These are phyloP conservation scores for Pseudoneurospora amorphoporcata DNA, from an alignment of 495 filamentous ascomycete genomes.

Conservation along the genomic window DNA sequence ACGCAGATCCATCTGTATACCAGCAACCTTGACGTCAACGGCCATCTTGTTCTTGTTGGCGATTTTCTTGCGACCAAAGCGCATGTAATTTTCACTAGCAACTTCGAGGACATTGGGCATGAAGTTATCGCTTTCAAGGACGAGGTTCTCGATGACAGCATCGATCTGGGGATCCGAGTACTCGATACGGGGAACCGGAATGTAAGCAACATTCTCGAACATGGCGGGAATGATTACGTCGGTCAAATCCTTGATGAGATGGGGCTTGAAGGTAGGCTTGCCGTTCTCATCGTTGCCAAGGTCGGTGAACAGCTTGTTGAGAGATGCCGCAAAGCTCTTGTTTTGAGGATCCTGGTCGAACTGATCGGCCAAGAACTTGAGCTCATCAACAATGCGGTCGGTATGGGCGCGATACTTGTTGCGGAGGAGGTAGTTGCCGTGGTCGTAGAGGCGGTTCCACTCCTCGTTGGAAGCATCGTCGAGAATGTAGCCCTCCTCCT, in stretches of 20 bases:
- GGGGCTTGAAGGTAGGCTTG: conserved; percentile 81
- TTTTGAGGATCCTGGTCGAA: conserved; percentile 84
- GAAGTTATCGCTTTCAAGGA: conserved; percentile 93
- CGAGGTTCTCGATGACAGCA: conserved; percentile 84
- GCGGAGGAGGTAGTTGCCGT: conserved; percentile 79
- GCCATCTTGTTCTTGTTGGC: conserved; percentile 70
- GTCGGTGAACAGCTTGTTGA: conserved; percentile 80
- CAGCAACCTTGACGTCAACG: conserved; percentile 73
- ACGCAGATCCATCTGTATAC: conserved; percentile 76
- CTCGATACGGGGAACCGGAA: conserved; percentile 90
- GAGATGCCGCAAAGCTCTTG: conserved; percentile 59
- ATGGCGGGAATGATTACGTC: conserved; percentile 77
- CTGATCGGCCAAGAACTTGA: conserved; percentile 80
- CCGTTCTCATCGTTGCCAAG: conserved; percentile 73
- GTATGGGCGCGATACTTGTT: conserved; percentile 82
- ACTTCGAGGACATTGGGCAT: conserved; percentile 93
- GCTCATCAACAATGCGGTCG: conserved; percentile 76
- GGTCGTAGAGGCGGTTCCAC: conserved; percentile 78
- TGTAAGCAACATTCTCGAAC: conserved; percentile 82
- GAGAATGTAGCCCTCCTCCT: conserved; percentile 86
- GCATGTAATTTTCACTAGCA: conserved; percentile 87
- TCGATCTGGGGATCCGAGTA: conserved; percentile 80
- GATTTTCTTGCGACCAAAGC: conserved; percentile 78
- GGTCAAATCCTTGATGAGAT: conserved; percentile 78
- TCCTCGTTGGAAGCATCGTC: conserved; percentile 69